Base-by-base conservation (phyloP, 1,284 basidiomycete genomes). In the Coniferiporia weirii region DNA sequence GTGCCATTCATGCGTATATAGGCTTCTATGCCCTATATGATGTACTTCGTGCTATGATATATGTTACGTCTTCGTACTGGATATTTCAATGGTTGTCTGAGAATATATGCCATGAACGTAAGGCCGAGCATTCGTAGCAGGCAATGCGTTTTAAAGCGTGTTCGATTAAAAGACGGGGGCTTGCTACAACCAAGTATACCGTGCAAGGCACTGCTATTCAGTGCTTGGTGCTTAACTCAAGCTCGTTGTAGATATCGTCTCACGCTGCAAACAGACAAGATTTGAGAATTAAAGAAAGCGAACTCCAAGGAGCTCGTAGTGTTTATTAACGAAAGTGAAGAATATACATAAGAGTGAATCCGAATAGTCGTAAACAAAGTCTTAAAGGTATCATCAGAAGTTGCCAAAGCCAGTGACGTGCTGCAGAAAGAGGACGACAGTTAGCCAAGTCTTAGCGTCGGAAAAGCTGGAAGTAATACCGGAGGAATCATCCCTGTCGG, bases 401-500 rank as follows among this genome's bases (percentile, higher is more conserved):
- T 35, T 40, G 22, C 56, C 64, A 50, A 63, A 66, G 6, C 65
- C 65, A 57, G 65, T 66, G 19, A 57, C 51, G 27, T 61, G 59
- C 59, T 61, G 22, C n/a, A 57, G 19, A 19, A 45, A 32, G 34
- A 36, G 32, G 27, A 22, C 7, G 22, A 45, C 17, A 43, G 27
- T 27, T 46, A 54, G 6, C 5, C 34, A 17, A 46, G 17, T 27
- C n/a, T 2, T 17, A 35, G 3, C n/a, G n/a, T 47, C 27, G 15
- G 22, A 22, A 13, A 38, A 17, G n/a, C 22, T 40, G 48, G 35
- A n/a, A 3, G 19, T 40, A 40, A 51, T 57, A 61, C 59, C 20
- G 59, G 52, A 35, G 54, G 52, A 35, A 54, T 76, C 56, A 77
- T 71, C 68, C 80, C 75, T 61, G 51, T 17, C 52, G 60, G 60